These are phyloP conservation scores for Eutrema yunnanense DNA, from an alignment of 345 rosid genomes.

Conservation along the genomic window DNA sequence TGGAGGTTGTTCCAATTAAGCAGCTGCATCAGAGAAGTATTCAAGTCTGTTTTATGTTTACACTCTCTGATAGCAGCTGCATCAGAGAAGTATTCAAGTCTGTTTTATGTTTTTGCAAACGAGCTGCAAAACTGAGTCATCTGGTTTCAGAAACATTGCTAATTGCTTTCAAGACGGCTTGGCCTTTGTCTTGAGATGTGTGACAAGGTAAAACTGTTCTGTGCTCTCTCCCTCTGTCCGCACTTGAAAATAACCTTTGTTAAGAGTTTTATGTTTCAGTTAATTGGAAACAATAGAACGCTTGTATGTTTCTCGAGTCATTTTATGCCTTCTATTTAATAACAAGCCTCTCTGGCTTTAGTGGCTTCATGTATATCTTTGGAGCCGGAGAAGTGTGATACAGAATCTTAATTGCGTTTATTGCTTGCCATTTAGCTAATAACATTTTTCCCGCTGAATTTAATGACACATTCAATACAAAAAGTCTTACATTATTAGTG, in stretches of 20 bases:
- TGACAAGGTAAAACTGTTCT: slow-evolving; percentile 6
- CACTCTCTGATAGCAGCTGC: background rate
- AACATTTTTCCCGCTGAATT: slow-evolving; percentile 4
- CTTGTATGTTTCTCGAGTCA: background rate
- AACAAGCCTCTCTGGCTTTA: background rate
- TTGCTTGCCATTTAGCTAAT: slow-evolving; percentile 9
- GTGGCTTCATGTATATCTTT: background rate
- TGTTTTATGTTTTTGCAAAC: background rate
- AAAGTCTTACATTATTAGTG: slow-evolving; percentile 25
- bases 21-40: background rate
- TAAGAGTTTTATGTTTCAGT: background rate
- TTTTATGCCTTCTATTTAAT: background rate
- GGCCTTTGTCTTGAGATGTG: slow-evolving; percentile 3
- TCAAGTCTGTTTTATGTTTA: background rate
- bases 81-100: background rate
- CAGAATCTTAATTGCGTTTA: background rate
- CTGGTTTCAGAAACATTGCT: background rate
- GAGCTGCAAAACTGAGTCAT: background rate
- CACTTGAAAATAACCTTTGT: background rate
- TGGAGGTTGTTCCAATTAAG: background rate
- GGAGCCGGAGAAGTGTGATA: slow-evolving; percentile 8
- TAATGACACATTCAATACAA: slow-evolving; percentile 30
- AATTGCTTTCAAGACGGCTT: background rate
- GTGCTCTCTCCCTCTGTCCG: background rate
- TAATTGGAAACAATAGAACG: background rate